Evolutionary conservation across 495 filamentous ascomycete species (phyloP).

Genomic region (Aspergillus affinis): DNA sequence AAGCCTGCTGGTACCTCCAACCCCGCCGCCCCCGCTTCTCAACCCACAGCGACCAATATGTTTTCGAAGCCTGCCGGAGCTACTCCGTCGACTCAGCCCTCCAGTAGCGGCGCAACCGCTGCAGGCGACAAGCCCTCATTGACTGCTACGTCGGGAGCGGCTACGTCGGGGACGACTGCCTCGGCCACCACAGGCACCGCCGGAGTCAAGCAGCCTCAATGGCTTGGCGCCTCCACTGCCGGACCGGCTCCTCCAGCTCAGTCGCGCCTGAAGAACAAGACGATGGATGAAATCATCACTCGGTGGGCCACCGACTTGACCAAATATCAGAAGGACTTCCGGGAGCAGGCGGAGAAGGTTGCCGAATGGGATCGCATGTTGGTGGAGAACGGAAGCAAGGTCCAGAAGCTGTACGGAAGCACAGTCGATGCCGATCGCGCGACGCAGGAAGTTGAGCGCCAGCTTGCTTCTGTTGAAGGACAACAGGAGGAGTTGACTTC

Average conservation of each 20-base stretch:
- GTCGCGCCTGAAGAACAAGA: slow-evolving; percentile 93
- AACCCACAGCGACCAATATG: slow-evolving; percentile 22
- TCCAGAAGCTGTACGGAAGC: slow-evolving; percentile 80
- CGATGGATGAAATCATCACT: slow-evolving; percentile 99
- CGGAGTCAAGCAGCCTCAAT: slow-evolving; percentile 27
- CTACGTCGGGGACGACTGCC: slow-evolving; percentile 27
- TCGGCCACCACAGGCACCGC: slow-evolving; percentile 23
- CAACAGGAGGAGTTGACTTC: slow-evolving; percentile 85
- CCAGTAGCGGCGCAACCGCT: slow-evolving; percentile 18
- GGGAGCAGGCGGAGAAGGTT: slow-evolving; percentile 80
- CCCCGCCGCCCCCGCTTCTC: slow-evolving; percentile 25
- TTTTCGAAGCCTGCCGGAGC: slow-evolving; percentile 24
- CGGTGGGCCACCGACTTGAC: slow-evolving; percentile 92
- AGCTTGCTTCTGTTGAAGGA: slow-evolving; percentile 80
- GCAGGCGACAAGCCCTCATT: slow-evolving; percentile 16
- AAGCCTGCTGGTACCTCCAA: slow-evolving; percentile 21
- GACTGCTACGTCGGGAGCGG: slow-evolving; percentile 12
- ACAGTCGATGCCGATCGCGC: slow-evolving; percentile 90
- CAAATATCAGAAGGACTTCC: slow-evolving; percentile 95
- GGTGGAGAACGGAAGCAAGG: slow-evolving; percentile 89
- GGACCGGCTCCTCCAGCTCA: slow-evolving; percentile 74
- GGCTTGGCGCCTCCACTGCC: slow-evolving; percentile 66
- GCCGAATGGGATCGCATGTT: slow-evolving; percentile 88
- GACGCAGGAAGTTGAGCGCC: slow-evolving; percentile 86
- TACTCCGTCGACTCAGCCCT: slow-evolving; percentile 29